A percentile compares a stretch with the other conserved stretches of the same genome.
phyloP scores from a whole-genome alignment of 2,329 filamentous ascomycete species.

The Sarocladium kiliense region DNA sequence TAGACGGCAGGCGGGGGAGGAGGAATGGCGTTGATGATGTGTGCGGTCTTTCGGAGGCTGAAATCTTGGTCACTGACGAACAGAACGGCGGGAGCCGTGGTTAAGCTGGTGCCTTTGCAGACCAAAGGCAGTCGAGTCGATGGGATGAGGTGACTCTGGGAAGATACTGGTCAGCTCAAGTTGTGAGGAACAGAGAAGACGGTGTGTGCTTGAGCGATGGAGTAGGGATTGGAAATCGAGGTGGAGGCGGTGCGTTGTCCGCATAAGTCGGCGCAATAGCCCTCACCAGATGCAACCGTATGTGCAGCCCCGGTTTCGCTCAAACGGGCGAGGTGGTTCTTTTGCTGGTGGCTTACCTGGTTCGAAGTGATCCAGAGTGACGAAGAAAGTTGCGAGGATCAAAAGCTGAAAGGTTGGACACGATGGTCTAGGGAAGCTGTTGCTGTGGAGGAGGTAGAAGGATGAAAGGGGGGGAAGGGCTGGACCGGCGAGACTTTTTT shows the following conservation, averaged over 20 bases:
- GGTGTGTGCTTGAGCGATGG: not conserved
- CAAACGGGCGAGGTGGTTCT: not conserved
- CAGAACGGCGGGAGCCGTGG: slow-evolving; percentile 60
- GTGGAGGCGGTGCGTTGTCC: not conserved
- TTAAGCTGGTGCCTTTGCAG: slow-evolving; percentile 57
- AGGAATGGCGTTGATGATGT: slow-evolving; percentile 62
- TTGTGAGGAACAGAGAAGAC: not conserved
- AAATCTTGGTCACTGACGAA: slow-evolving; percentile 66
- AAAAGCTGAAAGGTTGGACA: not conserved
- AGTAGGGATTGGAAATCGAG: not conserved
- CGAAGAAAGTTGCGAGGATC: not conserved
- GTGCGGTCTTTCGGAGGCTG: slow-evolving; percentile 57
- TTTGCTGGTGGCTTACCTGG: not conserved
- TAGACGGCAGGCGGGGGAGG: slow-evolving; percentile 46
- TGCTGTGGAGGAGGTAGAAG: not conserved
- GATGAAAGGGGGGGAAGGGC: not conserved
- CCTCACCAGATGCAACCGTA: not conserved
- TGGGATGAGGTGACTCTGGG: slow-evolving; percentile 1
- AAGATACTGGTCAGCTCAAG: not conserved
- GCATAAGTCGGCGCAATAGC: not conserved
- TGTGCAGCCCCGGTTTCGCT: not conserved
- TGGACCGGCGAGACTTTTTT: not conserved
- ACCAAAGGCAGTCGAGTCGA: slow-evolving; percentile 53
- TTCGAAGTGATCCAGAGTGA: not conserved
- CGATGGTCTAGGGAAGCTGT: not conserved